Conservation (phyloP, 1,284 basidiomycete species). For the Pyrrhoderma noxium region DNA sequence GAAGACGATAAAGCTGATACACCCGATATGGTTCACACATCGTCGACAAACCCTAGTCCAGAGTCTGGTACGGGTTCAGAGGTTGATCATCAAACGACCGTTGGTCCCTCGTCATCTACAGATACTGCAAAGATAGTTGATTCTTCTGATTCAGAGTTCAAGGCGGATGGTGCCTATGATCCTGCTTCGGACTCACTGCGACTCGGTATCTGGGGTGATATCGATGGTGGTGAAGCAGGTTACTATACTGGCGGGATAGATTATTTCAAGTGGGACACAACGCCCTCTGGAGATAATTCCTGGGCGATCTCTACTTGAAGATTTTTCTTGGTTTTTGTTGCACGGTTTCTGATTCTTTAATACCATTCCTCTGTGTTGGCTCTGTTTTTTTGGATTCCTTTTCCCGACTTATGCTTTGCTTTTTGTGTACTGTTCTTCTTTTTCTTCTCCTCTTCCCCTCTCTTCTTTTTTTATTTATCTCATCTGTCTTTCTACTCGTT, state of each 20-base stretch:
- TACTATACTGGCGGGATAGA: slow-evolving; percentile 47
- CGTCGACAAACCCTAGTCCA: slow-evolving; percentile 58
- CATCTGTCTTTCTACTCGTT: slow-evolving; percentile 24
- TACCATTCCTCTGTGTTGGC: slow-evolving; percentile 22
- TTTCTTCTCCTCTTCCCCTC: background rate
- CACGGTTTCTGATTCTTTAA: slow-evolving; percentile 2
- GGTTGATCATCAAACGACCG: slow-evolving; percentile 32
- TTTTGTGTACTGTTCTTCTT: slow-evolving; percentile 19
- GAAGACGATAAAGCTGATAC: slow-evolving; percentile 54
- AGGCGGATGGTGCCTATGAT: slow-evolving; percentile 7
- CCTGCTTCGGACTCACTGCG: slow-evolving; percentile 41
- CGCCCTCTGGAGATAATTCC: slow-evolving; percentile 55
- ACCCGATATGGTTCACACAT: slow-evolving; percentile 60
- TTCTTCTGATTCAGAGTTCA: slow-evolving; percentile 21
- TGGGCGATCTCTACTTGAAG: slow-evolving; percentile 57
- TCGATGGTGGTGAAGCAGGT: slow-evolving; percentile 67
- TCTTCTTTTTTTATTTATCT: slow-evolving; percentile 25
- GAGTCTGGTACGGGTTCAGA: slow-evolving; percentile 58
- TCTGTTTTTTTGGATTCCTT: slow-evolving; percentile 19
- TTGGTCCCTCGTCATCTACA: slow-evolving; percentile 18
- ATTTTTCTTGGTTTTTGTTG: slow-evolving; percentile 9
- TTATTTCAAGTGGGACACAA: slow-evolving; percentile 69
- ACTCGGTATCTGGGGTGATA: slow-evolving; percentile 56
- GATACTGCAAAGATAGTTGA: slow-evolving; percentile 44
- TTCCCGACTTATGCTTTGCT: slow-evolving; percentile 10